Evolutionary conservation across 139 green algal genomes (phyloP).

Genomic region (Closterium sp.): DNA sequence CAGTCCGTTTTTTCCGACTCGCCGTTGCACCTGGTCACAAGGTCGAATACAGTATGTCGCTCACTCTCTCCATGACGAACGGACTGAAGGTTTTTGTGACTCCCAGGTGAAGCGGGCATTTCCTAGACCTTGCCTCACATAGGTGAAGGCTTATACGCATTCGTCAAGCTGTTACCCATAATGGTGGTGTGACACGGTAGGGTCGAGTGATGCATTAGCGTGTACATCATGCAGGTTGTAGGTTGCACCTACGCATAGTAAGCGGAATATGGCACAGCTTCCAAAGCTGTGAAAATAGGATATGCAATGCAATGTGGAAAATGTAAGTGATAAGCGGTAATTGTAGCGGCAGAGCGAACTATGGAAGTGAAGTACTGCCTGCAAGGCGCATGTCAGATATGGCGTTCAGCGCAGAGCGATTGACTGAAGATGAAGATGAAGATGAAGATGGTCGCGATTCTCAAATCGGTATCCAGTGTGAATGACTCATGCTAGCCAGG

Average conservation of each 20-base stretch:
- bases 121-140: background rate
- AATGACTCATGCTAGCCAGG: no score
- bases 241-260: no score
- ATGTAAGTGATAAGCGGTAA: background rate
- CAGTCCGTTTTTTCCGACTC: slow-evolving; percentile 19
- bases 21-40: slow-evolving; percentile 20
- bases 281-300: background rate
- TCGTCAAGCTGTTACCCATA: background rate
- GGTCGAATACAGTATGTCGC: slow-evolving; percentile 24
- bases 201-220: background rate
- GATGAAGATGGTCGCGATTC: no score
- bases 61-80: slow-evolving; percentile 37
- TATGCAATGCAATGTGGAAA: background rate
- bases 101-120: background rate
- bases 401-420: background rate
- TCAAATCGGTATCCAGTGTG: no score
- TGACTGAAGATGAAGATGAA: no score
- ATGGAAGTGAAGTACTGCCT: background rate
- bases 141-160: background rate
- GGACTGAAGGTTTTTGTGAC: slow-evolving; percentile 6
- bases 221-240: background rate
- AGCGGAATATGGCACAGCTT: background rate
- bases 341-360: background rate
- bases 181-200: background rate
- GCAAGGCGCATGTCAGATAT: background rate